Evolutionary conservation across 352 stramenopile species (phyloP).

Genomic region (Phytopythium aichiense): DNA sequence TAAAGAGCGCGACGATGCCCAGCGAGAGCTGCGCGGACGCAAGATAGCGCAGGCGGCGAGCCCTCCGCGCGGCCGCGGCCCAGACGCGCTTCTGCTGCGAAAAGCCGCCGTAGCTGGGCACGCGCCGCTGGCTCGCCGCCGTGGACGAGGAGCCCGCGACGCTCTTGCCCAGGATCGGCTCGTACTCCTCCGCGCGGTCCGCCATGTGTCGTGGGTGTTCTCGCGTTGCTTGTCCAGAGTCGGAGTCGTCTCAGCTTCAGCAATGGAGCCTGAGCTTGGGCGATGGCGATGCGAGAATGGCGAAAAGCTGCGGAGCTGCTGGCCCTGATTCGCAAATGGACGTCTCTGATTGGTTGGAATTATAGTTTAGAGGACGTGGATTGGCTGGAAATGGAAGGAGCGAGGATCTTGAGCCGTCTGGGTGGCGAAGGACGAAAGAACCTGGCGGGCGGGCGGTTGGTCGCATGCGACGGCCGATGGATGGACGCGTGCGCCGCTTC

Average conservation of each 20-base stretch:
- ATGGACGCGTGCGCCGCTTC: background rate
- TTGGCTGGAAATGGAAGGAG: background rate
- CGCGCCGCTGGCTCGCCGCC: slow-evolving; percentile 2
- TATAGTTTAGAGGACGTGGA: background rate
- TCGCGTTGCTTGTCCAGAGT: too few species aligned
- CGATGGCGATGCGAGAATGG: background rate
- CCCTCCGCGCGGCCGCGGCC: slow-evolving; percentile 53
- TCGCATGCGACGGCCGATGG: background rate
- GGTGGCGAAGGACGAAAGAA: too few species aligned
- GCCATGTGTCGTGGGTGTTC: background rate
- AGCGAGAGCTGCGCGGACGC: slow-evolving; percentile 55
- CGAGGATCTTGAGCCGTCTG: background rate
- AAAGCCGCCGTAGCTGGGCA: slow-evolving; percentile 62
- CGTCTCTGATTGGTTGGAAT: slow-evolving; percentile 5
- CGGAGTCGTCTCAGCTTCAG: too few species aligned
- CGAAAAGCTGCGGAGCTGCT: background rate
- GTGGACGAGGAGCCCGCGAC: slow-evolving; percentile 28
- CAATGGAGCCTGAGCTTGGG: too few species aligned
- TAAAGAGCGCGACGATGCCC: slow-evolving; percentile 50
- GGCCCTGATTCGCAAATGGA: slow-evolving; percentile 1
- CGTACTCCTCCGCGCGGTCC: slow-evolving; percentile 22
- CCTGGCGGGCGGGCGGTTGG: too few species aligned
- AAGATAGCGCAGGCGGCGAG: slow-evolving; percentile 63
- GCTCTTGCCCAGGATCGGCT: slow-evolving; percentile 29
- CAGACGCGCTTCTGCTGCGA: slow-evolving; percentile 78